A percentile compares a stretch with the other conserved stretches of the same genome.
Conservation (phyloP, 305 asterid genomes). For the Withania somnifera region DNA sequence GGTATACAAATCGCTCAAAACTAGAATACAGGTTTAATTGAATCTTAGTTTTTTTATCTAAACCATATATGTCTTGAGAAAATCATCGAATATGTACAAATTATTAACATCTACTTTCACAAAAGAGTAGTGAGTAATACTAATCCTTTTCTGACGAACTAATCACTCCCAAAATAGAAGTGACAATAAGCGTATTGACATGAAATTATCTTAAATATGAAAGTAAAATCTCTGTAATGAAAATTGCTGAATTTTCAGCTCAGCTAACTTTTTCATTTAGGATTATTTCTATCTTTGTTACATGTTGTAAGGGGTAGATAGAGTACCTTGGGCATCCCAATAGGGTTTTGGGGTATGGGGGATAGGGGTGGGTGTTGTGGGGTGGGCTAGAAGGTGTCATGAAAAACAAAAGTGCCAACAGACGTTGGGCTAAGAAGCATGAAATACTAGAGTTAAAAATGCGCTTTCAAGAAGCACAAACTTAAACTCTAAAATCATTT, state of each 20-base stretch:
- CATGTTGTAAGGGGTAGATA: background rate
- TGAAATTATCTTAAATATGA: background rate
- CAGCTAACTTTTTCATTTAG: background rate
- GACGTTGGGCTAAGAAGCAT: no score
- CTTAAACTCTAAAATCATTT: background rate
- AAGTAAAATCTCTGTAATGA: background rate
- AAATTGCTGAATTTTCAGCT: background rate
- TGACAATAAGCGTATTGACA: no score
- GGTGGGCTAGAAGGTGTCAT: background rate
- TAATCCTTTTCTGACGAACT: no score
- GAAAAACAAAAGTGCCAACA: background rate
- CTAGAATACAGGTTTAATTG: background rate
- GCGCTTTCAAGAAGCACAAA: background rate
- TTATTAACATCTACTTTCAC: background rate
- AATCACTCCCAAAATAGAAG: no score
- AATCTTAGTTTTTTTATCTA: no score
- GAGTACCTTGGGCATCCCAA: background rate
- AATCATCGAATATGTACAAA: background rate
- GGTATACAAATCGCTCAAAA: no score
- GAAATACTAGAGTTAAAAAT: background rate
- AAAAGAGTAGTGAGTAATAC: background rate
- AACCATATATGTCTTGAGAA: no score
- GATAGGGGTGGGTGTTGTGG: no score
- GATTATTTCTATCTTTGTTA: background rate
- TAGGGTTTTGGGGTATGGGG: no score